phyloP scores from a whole-genome alignment of 2,329 filamentous ascomycete genomes.

The Colletotrichum zoysiae region DNA sequence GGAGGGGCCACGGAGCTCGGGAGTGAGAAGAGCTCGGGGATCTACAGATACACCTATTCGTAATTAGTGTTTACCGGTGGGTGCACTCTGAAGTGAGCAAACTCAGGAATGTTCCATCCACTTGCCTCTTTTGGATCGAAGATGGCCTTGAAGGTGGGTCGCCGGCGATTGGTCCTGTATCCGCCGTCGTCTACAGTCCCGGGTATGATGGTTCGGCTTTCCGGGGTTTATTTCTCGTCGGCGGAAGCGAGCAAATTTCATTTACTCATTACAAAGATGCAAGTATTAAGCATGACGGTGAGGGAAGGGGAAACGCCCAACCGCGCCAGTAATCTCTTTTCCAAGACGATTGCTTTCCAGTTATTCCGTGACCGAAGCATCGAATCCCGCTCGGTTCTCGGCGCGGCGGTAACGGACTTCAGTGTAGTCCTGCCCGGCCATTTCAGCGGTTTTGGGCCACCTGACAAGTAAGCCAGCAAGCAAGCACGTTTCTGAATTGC shows the following conservation, averaged over 20 bases:
- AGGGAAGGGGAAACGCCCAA: background rate
- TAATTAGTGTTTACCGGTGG: no score
- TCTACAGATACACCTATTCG: no score
- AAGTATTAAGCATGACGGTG: background rate
- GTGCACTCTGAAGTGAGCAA: background rate
- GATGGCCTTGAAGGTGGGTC: background rate
- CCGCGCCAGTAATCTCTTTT: background rate
- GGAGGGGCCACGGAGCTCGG: background rate
- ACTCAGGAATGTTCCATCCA: constrained; percentile 14
- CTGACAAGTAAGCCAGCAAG: background rate
- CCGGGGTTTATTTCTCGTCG: constrained; percentile 19
- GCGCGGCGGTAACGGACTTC: constrained; percentile 2
- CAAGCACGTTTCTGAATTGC: background rate
- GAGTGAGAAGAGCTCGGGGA: background rate
- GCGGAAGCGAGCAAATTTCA: background rate
- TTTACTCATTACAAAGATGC: background rate
- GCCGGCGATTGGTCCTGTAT: background rate
- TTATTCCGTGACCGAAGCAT: background rate
- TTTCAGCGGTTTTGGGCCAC: background rate
- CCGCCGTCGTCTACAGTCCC: background rate
- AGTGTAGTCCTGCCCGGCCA: background rate
- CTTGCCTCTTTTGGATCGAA: constrained; percentile 15
- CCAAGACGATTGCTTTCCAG: background rate
- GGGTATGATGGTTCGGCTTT: constrained; percentile 5
- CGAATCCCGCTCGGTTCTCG: constrained; percentile 27